phyloP scores from a whole-genome alignment of 495 filamentous ascomycete genomes.

The Delitschia confertaspora region DNA sequence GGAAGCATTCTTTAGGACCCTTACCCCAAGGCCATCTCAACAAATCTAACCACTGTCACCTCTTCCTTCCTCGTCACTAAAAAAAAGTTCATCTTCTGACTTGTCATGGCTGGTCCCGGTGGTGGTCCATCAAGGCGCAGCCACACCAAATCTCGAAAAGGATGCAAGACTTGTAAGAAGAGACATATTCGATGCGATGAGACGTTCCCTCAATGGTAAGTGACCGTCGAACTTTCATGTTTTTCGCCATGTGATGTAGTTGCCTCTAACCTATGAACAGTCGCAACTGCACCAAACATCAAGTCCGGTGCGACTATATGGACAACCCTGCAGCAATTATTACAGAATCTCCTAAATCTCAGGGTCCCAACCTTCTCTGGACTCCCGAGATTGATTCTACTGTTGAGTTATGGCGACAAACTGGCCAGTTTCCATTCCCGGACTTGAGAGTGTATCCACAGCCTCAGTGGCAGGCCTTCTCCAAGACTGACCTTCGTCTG shows the following conservation, averaged over 20 bases:
- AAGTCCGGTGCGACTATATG: conserved; percentile 95
- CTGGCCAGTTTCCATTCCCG: conserved; percentile 79
- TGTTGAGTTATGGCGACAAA: conserved; percentile 74
- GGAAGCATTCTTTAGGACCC: background rate
- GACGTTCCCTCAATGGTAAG: conserved; percentile 93
- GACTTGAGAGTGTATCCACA: conserved; percentile 63
- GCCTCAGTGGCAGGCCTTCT: conserved; percentile 55
- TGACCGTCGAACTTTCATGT: conserved; percentile 30
- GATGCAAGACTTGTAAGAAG: conserved; percentile 94
- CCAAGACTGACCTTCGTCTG: conserved; percentile 69
- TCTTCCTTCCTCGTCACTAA: background rate
- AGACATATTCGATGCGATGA: conserved; percentile 98
- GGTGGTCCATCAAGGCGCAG: conserved; percentile 66
- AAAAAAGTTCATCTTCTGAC: conserved; percentile 35
- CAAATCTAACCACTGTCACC: background rate
- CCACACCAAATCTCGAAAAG: conserved; percentile 97
- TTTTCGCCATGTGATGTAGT: background rate
- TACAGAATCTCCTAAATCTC: conserved; percentile 45
- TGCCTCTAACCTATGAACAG: conserved; percentile 40
- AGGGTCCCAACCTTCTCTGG: conserved; percentile 71
- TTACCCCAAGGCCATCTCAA: background rate
- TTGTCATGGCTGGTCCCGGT: conserved; percentile 62
- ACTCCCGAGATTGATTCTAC: conserved; percentile 68
- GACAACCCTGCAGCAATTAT: conserved; percentile 59
- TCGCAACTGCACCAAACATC: conserved; percentile 97